phyloP scores from a whole-genome alignment of 371 early-diverging fungal genomes.

The Sanchytrium tribonematis region DNA sequence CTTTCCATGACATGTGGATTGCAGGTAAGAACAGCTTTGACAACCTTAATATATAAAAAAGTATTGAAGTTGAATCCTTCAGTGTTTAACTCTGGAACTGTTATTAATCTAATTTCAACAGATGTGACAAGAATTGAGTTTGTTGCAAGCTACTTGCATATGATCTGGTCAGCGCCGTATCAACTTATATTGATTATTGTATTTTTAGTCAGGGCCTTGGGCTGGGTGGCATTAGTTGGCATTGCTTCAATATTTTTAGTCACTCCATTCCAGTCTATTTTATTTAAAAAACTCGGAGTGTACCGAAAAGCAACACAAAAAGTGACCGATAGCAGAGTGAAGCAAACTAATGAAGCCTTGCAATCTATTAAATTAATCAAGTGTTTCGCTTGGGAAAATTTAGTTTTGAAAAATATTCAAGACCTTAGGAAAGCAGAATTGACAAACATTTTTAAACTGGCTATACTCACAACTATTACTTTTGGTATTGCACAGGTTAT shows the following conservation, averaged over 20 bases:
- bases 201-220: not conserved
- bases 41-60: slow-evolving; percentile 2
- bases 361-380: slow-evolving; percentile 78
- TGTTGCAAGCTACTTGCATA: slow-evolving; percentile 1
- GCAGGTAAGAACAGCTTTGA: slow-evolving; percentile 6
- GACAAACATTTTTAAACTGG: slow-evolving; percentile 38
- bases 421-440: slow-evolving; percentile 46
- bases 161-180: slow-evolving; percentile 4
- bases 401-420: slow-evolving; percentile 22
- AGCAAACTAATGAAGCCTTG: slow-evolving; percentile 41
- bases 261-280: not conserved
- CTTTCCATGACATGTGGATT: slow-evolving; percentile 13
- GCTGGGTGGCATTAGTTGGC: not conserved
- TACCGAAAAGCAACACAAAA: slow-evolving; percentile 1
- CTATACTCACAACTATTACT: slow-evolving; percentile 12
- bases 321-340: slow-evolving; percentile 13
- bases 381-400: slow-evolving; percentile 42
- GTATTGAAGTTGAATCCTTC: slow-evolving; percentile 1
- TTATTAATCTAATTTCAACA: slow-evolving; percentile 2
- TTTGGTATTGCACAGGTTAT: slow-evolving; percentile 33
- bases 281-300: not conserved
- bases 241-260: not conserved
- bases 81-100: not conserved
- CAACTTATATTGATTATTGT: not conserved
- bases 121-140: slow-evolving; percentile 7